Evolutionary conservation across 2,329 filamentous ascomycete genomes (phyloP).

Genomic region (Elsinoe fawcettii): DNA sequence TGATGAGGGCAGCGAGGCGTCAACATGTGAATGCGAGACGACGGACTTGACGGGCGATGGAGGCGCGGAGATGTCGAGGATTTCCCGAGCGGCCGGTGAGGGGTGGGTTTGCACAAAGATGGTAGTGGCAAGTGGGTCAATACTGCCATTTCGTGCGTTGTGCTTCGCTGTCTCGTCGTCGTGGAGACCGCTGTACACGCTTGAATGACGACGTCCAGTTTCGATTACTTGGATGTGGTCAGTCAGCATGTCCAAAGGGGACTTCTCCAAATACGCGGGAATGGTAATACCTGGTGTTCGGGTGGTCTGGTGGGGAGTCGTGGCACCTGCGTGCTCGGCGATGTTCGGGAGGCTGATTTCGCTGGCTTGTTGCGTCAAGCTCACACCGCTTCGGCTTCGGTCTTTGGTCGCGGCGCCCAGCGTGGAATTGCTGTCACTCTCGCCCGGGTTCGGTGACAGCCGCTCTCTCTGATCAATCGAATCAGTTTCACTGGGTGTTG

Average conservation of each 20-base stretch:
- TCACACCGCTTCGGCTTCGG: slow-evolving; percentile 6
- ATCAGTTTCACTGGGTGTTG: slow-evolving; percentile 17
- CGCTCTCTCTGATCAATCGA: slow-evolving; percentile 17
- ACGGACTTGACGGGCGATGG: slow-evolving; percentile 13
- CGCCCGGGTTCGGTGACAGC: slow-evolving; percentile 14
- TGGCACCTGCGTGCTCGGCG: slow-evolving; percentile 12
- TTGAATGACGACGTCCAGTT: slow-evolving; percentile 11
- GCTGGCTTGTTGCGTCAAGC: slow-evolving; percentile 4
- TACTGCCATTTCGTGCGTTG: slow-evolving; percentile 28
- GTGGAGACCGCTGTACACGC: slow-evolving; percentile 19
- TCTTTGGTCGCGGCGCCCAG: background rate
- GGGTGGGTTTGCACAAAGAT: slow-evolving; percentile 20
- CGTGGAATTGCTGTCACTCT: slow-evolving; percentile 11
- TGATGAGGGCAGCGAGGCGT: slow-evolving; percentile 26
- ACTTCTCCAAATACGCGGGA: slow-evolving; percentile 3
- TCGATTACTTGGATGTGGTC: slow-evolving; percentile 14
- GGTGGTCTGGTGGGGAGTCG: slow-evolving; percentile 4
- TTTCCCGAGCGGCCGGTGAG: slow-evolving; percentile 10
- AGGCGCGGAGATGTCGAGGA: slow-evolving; percentile 12
- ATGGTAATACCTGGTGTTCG: slow-evolving; percentile 14
- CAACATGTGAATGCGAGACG: slow-evolving; percentile 12
- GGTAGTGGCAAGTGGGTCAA: slow-evolving; percentile 25
- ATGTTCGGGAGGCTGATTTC: slow-evolving; percentile 2
- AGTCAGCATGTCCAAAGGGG: slow-evolving; percentile 4
- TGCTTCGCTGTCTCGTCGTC: slow-evolving; percentile 25